Evolutionary conservation across 768 basidiomycete species (phyloP), one percentile per base, ranked within the genome.

Genomic region (Russula sp.): DNA sequence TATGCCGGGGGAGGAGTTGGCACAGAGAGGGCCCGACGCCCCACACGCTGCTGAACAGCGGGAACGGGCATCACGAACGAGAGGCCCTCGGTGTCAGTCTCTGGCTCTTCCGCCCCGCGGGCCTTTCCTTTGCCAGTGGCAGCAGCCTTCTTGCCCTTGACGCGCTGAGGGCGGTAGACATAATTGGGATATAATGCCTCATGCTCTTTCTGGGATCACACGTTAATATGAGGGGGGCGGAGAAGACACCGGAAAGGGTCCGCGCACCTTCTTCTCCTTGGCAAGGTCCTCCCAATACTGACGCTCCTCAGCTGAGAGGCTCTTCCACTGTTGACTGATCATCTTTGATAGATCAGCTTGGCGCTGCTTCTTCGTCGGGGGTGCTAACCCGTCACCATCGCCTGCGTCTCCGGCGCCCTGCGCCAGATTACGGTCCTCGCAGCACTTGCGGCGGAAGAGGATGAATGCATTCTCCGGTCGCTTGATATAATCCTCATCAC

Each of bases 401-500:
- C 61, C 60, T 13, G 63, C 64, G 34, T 70, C 71, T 43, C 65
- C 74, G 3, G 75, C 79, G 52, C 81, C 82, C 57, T 75, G 76
- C 48, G 79, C 79, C 14, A 76, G 75, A 71, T 86, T 83, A 38
- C 84, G 82, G 54, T 87, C 85, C 73, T 87, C 84, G 73, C 85
- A 88, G 74, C 85, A 88, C 69, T 86, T 83, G 67, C 87, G 81
- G 58, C 88, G 83, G 81, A 90, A 90, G 58, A 90, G 80, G 71
- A 90, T 90, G 77, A 90, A 90, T 8, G 88, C 88, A 69, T 90
- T 90, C 75, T 88, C 86, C 2, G 88, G 88, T 46, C 88, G 83
- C 73, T 89, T 89, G 76, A 90, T 83, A 70, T 90, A 90, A 72
- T 88, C 87, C 52, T 87, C 86, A 73, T 90, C 88, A 67, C 88